Conservation (phyloP, 441 rosid genomes). For the Pelargonium cotyledonis region DNA sequence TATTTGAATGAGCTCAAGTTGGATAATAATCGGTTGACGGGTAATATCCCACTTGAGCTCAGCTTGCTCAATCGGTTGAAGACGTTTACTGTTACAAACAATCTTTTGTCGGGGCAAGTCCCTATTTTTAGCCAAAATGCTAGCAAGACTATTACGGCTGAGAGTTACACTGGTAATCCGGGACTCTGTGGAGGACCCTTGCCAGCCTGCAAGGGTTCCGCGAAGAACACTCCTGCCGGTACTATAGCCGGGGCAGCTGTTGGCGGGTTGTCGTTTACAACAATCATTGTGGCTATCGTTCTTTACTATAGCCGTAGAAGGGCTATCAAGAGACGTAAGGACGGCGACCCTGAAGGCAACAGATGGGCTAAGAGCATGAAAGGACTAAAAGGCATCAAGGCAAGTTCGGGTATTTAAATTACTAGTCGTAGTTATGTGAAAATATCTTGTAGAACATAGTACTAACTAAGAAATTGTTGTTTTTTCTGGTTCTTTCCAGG, state of each 20-base stretch:
- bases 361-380: slow-evolving; percentile 4
- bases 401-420: not conserved
- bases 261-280: not conserved
- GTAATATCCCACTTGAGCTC: not conserved
- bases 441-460: not conserved
- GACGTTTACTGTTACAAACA: not conserved
- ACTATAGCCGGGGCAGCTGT: slow-evolving; percentile 2
- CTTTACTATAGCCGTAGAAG: not conserved
- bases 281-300: not conserved
- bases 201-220: not conserved
- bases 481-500: not conserved
- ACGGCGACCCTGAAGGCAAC: slow-evolving; percentile 3
- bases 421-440: not conserved
- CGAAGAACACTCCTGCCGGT: not conserved
- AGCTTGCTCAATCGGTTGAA: not conserved
- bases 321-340: not conserved
- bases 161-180: not conserved
- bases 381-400: slow-evolving; percentile 4
- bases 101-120: slow-evolving; percentile 1
- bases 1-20: not conserved
- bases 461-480: not conserved
- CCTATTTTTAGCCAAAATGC: not conserved
- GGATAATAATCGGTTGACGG: slow-evolving; percentile 1
- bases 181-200: not conserved
- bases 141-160: not conserved